phyloP scores from a whole-genome alignment of 352 stramenopile species.

The Phytopythium helicoides region DNA sequence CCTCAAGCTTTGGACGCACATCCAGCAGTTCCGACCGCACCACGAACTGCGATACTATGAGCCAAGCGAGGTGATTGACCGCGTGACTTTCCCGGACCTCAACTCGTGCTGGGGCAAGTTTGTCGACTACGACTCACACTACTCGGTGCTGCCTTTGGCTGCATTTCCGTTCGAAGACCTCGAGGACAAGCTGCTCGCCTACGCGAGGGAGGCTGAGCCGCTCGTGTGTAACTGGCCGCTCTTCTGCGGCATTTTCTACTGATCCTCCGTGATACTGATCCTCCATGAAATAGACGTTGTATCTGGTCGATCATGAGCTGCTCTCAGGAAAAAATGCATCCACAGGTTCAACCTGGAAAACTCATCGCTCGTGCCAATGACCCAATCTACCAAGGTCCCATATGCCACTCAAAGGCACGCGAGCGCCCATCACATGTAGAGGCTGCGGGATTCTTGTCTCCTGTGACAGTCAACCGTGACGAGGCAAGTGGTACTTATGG shows the following conservation, averaged over 20 bases:
- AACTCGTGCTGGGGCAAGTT: slow-evolving; percentile 56
- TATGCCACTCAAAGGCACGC: too few species aligned
- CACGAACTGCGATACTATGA: slow-evolving; percentile 41
- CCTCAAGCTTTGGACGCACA: slow-evolving; percentile 37
- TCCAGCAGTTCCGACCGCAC: slow-evolving; percentile 48
- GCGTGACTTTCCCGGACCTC: slow-evolving; percentile 54
- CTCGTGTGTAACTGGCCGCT: slow-evolving; percentile 11
- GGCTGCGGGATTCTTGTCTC: too few species aligned
- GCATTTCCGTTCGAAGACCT: slow-evolving; percentile 59
- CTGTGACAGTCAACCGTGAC: too few species aligned
- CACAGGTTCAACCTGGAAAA: too few species aligned
- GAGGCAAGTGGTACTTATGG: too few species aligned
- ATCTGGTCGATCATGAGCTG: background rate
- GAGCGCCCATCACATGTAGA: too few species aligned
- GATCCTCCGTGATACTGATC: background rate
- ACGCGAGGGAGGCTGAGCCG: slow-evolving; percentile 34
- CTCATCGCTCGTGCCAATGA: too few species aligned
- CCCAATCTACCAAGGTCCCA: too few species aligned
- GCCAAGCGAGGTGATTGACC: slow-evolving; percentile 51
- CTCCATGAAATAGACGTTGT: background rate
- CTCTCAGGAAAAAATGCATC: too few species aligned
- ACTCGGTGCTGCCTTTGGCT: slow-evolving; percentile 48
- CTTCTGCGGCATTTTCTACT: slow-evolving; percentile 3
- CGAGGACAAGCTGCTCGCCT: slow-evolving; percentile 41
- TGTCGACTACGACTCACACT: slow-evolving; percentile 46